Evolutionary conservation across 2,329 filamentous ascomycete species (phyloP).

Genomic region (Penicillium sp.): DNA sequence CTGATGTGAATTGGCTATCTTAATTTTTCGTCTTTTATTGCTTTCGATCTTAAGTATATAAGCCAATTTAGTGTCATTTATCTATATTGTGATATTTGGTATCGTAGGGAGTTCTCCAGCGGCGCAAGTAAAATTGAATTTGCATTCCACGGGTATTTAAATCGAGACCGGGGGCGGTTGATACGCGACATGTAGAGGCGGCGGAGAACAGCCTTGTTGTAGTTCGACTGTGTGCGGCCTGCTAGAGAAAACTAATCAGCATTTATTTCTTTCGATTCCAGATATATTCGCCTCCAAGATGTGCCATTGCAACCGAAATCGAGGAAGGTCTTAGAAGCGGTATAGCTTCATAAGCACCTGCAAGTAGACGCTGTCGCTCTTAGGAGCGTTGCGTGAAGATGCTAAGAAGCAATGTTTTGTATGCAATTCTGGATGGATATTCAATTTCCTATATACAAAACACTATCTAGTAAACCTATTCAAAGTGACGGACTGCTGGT

Average conservation of each 20-base stretch:
- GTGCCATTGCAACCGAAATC: constrained; percentile 7
- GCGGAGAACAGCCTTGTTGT: constrained; percentile 98
- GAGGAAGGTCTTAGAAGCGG: constrained; percentile 58
- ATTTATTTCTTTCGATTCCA: constrained; percentile 4
- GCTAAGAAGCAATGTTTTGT: too few relatives aligned
- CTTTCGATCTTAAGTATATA: too few relatives aligned
- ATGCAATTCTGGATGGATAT: too few relatives aligned
- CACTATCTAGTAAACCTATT: too few relatives aligned
- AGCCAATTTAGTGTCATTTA: background rate
- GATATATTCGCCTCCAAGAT: background rate
- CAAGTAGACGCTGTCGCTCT: constrained; percentile 97
- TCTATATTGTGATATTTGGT: constrained; percentile 16
- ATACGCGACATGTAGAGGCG: constrained; percentile 98
- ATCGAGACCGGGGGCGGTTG: constrained; percentile 95
- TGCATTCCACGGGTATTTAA: too few relatives aligned
- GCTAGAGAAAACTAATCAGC: constrained; percentile 18
- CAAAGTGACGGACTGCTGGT: too few relatives aligned
- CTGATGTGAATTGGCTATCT: too few relatives aligned
- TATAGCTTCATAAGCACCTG: constrained; percentile 98
- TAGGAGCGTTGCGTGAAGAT: constrained; percentile 91
- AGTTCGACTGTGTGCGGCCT: constrained; percentile 93
- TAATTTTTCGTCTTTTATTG: too few relatives aligned
- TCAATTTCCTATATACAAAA: too few relatives aligned
- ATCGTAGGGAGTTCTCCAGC: too few relatives aligned
- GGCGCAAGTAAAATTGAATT: too few relatives aligned